A percentile compares a stretch with the other conserved stretches of the same genome.
These are phyloP conservation scores for Circinella umbellata DNA, from an alignment of 371 early-diverging fungal genomes.

Conservation along the genomic window DNA sequence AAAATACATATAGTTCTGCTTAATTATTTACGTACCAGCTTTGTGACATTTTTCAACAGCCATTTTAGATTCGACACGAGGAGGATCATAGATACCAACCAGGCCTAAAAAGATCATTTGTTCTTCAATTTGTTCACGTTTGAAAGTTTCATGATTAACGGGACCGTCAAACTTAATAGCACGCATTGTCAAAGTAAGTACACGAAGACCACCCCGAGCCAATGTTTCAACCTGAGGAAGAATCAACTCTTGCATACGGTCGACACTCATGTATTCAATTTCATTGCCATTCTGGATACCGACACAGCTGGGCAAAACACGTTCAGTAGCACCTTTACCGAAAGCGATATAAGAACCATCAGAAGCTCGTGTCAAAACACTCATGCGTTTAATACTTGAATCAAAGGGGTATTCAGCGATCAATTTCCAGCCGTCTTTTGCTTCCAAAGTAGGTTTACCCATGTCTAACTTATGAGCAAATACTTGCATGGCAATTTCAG, in stretches of 20 bases:
- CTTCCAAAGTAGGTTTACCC: constrained; percentile 58
- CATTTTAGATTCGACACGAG: constrained; percentile 74
- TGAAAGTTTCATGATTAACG: constrained; percentile 48
- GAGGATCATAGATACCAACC: constrained; percentile 94
- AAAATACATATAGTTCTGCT: too few species aligned
- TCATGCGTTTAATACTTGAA: constrained; percentile 92
- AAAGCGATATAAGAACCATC: constrained; percentile 54
- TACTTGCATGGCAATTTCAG: constrained; percentile 79
- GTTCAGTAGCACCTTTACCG: constrained; percentile 81
- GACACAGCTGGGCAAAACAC: constrained; percentile 67
- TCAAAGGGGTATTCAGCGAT: constrained; percentile 85
- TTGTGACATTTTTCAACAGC: constrained; percentile 86
- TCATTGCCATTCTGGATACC: constrained; percentile 28
- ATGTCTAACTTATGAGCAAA: constrained; percentile 76
- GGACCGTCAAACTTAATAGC: constrained; percentile 56
- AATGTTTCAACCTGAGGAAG: constrained; percentile 65
- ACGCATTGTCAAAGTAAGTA: constrained; percentile 50
- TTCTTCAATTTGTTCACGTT: constrained; percentile 69
- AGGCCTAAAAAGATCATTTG: constrained; percentile 87
- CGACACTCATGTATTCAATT: constrained; percentile 38
- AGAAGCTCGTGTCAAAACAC: constrained; percentile 74
- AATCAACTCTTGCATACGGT: constrained; percentile 54
- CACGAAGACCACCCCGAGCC: constrained; percentile 76
- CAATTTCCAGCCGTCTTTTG: constrained; percentile 60
- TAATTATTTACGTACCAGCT: constrained; percentile 43